A percentile compares a stretch with the other conserved stretches of the same genome.
phyloP scores from a whole-genome alignment of 2,329 filamentous ascomycete species.

The Fusarium annulatum region DNA sequence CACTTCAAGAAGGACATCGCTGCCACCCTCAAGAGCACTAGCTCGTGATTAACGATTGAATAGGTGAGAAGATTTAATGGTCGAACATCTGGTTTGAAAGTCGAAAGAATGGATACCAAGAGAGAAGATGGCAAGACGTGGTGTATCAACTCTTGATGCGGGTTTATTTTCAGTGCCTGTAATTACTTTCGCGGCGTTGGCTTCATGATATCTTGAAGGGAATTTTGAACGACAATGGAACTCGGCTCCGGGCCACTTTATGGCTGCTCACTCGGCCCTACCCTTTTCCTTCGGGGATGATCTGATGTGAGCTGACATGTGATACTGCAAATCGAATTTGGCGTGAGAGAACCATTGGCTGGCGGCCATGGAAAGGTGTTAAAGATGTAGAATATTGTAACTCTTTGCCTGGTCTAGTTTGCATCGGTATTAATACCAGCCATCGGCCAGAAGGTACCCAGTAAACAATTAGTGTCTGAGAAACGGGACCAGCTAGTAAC shows the following conservation, averaged over 20 bases:
- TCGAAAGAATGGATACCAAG: constrained; percentile 41
- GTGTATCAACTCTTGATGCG: constrained; percentile 12
- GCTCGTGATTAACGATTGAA: constrained; percentile 26
- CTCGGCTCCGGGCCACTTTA: constrained; percentile 15
- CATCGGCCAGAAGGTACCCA: not conserved
- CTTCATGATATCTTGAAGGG: constrained; percentile 40
- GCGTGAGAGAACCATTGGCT: not conserved
- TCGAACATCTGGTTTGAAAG: constrained; percentile 15
- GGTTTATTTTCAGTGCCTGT: constrained; percentile 38
- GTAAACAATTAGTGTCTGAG: not conserved
- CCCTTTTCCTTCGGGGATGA: not conserved
- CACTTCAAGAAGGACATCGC: constrained; percentile 64
- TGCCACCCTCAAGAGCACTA: constrained; percentile 51
- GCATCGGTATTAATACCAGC: not conserved
- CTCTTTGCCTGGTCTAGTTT: not conserved
- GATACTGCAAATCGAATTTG: not conserved
- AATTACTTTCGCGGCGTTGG: constrained; percentile 44
- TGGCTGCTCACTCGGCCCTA: constrained; percentile 19
- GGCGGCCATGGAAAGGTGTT: not conserved
- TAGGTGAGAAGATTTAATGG: constrained; percentile 7
- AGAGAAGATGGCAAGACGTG: constrained; percentile 6
- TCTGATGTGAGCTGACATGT: constrained; percentile 8
- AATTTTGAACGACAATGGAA: constrained; percentile 29
- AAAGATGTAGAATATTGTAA: not conserved
- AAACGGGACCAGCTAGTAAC: not conserved